These are phyloP conservation scores for Ceratocystis cubensis DNA, from an alignment of 2,329 filamentous ascomycete genomes.

Conservation along the genomic window DNA sequence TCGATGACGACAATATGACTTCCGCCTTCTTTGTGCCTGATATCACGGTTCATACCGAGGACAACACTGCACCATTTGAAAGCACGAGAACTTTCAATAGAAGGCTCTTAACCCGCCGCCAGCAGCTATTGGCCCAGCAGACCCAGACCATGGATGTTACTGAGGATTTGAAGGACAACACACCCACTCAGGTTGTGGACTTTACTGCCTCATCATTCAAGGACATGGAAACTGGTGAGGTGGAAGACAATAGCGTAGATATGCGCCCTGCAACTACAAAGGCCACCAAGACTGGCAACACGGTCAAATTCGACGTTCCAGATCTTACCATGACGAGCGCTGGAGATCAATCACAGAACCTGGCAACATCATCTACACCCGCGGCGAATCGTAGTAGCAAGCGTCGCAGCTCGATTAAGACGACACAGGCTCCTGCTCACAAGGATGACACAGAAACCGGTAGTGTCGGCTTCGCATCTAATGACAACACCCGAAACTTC, in stretches of 20 bases:
- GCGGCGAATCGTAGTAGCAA: constrained; percentile 34
- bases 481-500: constrained; percentile 24
- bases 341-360: constrained; percentile 23
- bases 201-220: constrained; percentile 25
- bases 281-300: constrained; percentile 17
- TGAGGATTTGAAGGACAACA: constrained; percentile 48
- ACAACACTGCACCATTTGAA: constrained; percentile 29
- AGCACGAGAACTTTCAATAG: constrained; percentile 30
- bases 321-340: constrained; percentile 27
- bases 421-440: constrained; percentile 5
- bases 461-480: constrained; percentile 23
- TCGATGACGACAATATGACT: constrained; percentile 42
- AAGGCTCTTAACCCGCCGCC: constrained; percentile 26
- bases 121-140: constrained; percentile 54
- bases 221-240: constrained; percentile 21
- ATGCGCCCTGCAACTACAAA: constrained; percentile 9
- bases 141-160: constrained; percentile 91
- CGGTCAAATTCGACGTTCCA: constrained; percentile 30
- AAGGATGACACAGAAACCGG: constrained; percentile 23
- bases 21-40: constrained; percentile 48
- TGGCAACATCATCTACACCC: constrained; percentile 14
- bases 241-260: constrained; percentile 20
- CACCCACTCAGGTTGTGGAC: constrained; percentile 26
- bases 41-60: constrained; percentile 40
- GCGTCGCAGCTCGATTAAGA: constrained; percentile 27